Base-by-base conservation (phyloP, 2,329 filamentous ascomycete genomes). In the Colletotrichum sp. region DNA sequence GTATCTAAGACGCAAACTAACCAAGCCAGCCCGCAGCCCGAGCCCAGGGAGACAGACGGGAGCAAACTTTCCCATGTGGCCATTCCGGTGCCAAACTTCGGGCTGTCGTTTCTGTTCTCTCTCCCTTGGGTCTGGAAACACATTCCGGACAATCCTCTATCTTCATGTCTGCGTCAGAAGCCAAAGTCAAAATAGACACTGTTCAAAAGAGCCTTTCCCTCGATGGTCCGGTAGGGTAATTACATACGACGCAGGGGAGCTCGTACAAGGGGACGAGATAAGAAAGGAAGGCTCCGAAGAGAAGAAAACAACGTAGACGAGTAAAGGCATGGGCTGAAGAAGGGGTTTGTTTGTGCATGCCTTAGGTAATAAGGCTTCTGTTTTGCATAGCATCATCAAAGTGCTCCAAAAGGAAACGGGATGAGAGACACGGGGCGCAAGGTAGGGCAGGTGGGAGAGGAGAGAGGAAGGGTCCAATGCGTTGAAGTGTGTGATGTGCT, bases 41-140 rank as follows among this genome's bases (percentile, higher is more conserved):
- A 64, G 55, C 55, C 34, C 36, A 24, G 57, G 57, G 55, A 49
- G 36, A 63, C 34, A 59, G 32, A 34, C 66, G 32, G n/a, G 26
- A 52, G 34, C 34, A 62, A 16, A 68, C 69, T 76, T 75, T 73
- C 57, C 44, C 64, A 68, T 73, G 73, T 76, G 63, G 70, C 21
- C 44, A 49, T 21, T 49, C 44, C 44, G n/a, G 36, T 67, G 64
- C 68, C 69, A 68, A 73, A 73, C 32, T 68, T 72, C 44, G 55
- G 63, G 30, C 16, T 34, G 57, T 28, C 36, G 55, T 73, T 76
- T 73, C 73, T 72, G 44, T 36, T 64, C 44, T 57, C 57, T 73
- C 62, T 57, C 70, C 36, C 68, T 75, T 72, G 62, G 39, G 63
- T 18, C 34, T 24, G 24, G 21, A 18, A 68, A 39, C 10, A 64